Base-by-base conservation (phyloP, 164 flowering plant genomes). In the Nelumbo lutea region DNA sequence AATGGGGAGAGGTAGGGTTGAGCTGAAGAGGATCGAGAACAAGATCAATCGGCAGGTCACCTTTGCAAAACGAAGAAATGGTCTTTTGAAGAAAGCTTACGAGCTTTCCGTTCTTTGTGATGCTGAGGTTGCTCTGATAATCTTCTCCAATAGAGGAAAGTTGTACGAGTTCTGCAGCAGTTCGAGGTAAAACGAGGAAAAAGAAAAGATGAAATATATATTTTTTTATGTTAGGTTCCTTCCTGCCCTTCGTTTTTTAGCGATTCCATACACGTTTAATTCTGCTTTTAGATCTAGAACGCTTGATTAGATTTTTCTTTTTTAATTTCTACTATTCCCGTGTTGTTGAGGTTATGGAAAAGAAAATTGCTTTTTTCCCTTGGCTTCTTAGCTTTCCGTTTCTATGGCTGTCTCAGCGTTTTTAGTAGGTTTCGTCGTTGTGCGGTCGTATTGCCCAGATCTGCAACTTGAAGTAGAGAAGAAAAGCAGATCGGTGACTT, bases 1-100 rank as follows among this genome's bases (percentile, higher is more conserved):
- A 70, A 91, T 89, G 94, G 97, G 97, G 63, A 91, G 97, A 74
- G 97, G 97, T 55, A 87, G 94, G 68, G 93, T 89, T 62, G 97
- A 89, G 82, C 75, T 91, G 87, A 90, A 87, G 92, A 86, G 92
- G 71, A 90, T 88, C 43, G 97, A 90, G 85, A 90, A 90, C 92
- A 90, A 90, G 88, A 90, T 90, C 83, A 90, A 88, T 76, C 79
- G 94, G 75, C 94, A 90, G 70, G 97, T 88, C 62, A 90, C 94
- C 62, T 90, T 88, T 67, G 92, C 97, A 0, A 90, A 90, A 80
- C 75, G 97, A 61, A 87, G 97, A 47, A 91, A 89, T 79, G 97
- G 95, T 2, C 85, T 91, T 51, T 82, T 89, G 89, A 89, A 91
- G 83, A 91, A 91, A 84, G 97, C 97, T 62, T 89, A 87, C 72